Conservation (phyloP, 805 yeast species). For the Starmera amethionina region DNA sequence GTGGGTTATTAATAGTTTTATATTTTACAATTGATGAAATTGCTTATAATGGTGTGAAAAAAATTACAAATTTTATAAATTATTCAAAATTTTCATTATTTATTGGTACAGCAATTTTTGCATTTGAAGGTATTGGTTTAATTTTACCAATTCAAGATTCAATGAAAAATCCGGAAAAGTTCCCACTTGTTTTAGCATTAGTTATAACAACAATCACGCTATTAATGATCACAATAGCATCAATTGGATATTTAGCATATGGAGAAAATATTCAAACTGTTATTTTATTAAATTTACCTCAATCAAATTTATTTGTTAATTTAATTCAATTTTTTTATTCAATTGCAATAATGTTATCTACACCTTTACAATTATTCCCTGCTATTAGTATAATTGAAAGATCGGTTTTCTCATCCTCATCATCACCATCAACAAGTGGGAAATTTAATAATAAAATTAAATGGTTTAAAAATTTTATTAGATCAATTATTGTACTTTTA, state of each 20-base stretch:
- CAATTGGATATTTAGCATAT: slow-evolving; percentile 61
- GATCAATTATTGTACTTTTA: slow-evolving; percentile 41
- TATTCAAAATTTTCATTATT: slow-evolving; percentile 54
- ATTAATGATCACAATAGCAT: slow-evolving; percentile 53
- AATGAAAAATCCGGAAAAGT: slow-evolving; percentile 66
- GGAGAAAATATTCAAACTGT: slow-evolving; percentile 60
- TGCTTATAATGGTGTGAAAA: slow-evolving; percentile 35
- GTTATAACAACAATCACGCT: slow-evolving; percentile 57
- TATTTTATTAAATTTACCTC: slow-evolving; percentile 64
- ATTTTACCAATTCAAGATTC: slow-evolving; percentile 78
- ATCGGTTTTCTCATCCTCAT: slow-evolving; percentile 40
- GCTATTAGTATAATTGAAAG: slow-evolving; percentile 68
- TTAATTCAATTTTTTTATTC: slow-evolving; percentile 65
- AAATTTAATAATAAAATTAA: slow-evolving; percentile 41
- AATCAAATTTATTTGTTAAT: slow-evolving; percentile 48
- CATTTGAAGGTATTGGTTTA: slow-evolving; percentile 82
- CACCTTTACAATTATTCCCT: slow-evolving; percentile 76
- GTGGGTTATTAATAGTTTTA: slow-evolving; percentile 56
- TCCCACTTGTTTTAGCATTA: slow-evolving; percentile 51
- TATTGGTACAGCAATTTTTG: slow-evolving; percentile 78
- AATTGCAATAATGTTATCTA: slow-evolving; percentile 62
- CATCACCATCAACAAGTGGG: slow-evolving; percentile 32
- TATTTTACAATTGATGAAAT: slow-evolving; percentile 43
- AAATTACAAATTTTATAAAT: slow-evolving; percentile 43
- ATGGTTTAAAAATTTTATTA: slow-evolving; percentile 56